These are phyloP conservation scores for Salix dunnii DNA, from an alignment of 345 rosid genomes.

Conservation along the genomic window DNA sequence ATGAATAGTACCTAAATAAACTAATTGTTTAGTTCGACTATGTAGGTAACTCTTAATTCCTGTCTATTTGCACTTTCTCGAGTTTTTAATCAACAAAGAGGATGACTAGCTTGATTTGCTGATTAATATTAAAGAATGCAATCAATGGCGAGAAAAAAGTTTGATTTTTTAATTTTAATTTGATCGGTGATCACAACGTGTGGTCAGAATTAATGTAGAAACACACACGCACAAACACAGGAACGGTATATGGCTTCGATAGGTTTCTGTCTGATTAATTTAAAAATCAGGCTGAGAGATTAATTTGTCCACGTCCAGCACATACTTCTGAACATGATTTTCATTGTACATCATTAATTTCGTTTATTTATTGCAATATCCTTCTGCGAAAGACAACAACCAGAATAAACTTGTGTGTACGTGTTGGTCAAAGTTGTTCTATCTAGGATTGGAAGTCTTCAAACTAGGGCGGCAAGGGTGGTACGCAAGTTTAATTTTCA, in stretches of 20 bases:
- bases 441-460: not conserved
- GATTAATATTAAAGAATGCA: not conserved
- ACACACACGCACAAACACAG: not conserved
- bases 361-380: not conserved
- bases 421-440: not conserved
- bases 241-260: not conserved
- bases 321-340: not conserved
- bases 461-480: not conserved
- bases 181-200: not conserved
- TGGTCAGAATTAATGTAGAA: not conserved
- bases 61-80: not conserved
- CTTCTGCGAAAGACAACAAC: not conserved
- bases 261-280: not conserved
- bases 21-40: not conserved
- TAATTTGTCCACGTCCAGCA: not conserved
- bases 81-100: not conserved
- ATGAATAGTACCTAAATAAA: not conserved
- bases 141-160: not conserved
- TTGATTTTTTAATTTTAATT: not conserved
- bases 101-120: not conserved
- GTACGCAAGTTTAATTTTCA: not conserved
- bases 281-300: not conserved
- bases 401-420: not conserved
- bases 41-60: not conserved
- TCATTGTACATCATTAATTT: not conserved